These are phyloP conservation scores for Alternaria solani DNA, from an alignment of 2,329 filamentous ascomycete genomes.

Conservation along the genomic window DNA sequence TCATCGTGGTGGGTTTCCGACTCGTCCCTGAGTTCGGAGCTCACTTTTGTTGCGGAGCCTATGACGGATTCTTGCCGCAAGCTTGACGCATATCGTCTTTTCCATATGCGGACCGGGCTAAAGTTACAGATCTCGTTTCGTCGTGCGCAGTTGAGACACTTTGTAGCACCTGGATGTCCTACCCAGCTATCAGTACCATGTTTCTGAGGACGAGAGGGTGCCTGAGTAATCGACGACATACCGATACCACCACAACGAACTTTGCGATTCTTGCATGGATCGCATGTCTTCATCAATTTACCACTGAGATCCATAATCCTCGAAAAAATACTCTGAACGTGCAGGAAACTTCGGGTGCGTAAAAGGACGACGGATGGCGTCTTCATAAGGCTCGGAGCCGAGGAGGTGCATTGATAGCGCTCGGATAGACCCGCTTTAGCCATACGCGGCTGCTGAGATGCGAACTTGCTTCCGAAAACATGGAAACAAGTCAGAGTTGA, in stretches of 20 bases:
- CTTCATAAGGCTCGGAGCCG: not conserved
- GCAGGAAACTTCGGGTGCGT: not conserved
- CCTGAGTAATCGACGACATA: not conserved
- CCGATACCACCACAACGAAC: not conserved
- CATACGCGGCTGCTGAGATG: not conserved
- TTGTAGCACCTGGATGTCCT: not conserved
- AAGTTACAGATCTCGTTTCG: not conserved
- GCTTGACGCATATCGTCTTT: not conserved
- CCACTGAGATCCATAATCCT: not conserved
- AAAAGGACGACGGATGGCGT: not conserved
- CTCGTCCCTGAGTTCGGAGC: not conserved
- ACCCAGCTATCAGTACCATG: not conserved
- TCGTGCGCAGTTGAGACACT: not conserved
- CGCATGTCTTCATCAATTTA: not conserved
- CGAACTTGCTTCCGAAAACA: not conserved
- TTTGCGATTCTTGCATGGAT: not conserved
- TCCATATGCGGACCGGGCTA: not conserved
- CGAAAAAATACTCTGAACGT: not conserved
- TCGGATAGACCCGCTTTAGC: not conserved
- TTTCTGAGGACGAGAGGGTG: not conserved
- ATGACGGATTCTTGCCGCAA: not conserved
- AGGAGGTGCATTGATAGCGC: not conserved
- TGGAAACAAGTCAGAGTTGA: not conserved
- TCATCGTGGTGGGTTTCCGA: not conserved
- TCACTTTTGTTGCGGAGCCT: not conserved